Evolutionary conservation across 1,284 basidiomycete genomes (phyloP), one percentile per base, ranked within the genome.

Genomic region (Amylostereum areolatum): DNA sequence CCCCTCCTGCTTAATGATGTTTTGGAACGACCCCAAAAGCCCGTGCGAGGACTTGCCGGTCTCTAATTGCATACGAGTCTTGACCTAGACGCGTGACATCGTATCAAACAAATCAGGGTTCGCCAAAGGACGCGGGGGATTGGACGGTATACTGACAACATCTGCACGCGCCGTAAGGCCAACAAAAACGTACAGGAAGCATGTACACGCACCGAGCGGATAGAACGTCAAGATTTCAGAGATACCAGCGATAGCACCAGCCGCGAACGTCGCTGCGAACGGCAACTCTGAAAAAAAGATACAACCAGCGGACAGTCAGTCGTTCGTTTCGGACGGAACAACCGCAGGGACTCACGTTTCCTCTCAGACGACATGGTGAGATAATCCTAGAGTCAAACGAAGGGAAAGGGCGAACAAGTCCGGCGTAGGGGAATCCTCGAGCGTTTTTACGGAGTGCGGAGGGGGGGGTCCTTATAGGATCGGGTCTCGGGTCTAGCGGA

Each of bases 61-160:
- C 66, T 92, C 89, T 28, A 99, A 77, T 67, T 99, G 97, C 85
- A 98, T 95, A 32, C 96, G 89, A 9, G 96, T 99, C 75, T 99
- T 99, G 67, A 98, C 89, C 84, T 89, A 62, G 55, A 51, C 42
- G 46, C 43, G 45, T 39, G 43, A 50, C 48, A 47, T 50, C 66
- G 60, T 52, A 46, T 44, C 55, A 39, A 53, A 57, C 55, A 58
- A 42, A 50, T 45, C 33, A 46, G 48, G 44, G 34, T 31, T 9
- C 30, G 46, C 41, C 44, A 28, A 41, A 31, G 39, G 12, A 62
- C 59, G 50, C 65, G 47, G 33, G 63, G 52, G 51, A 39, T 58
- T 53, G 50, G 49, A 4, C 35, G 24, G 29, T 24, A 29, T 27
- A 64, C 62, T 58, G 57, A 70, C 66, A 47, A 63, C 63, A 66